Base-by-base conservation (phyloP, 208 protist species). In the Wallacemonas rigidus region DNA sequence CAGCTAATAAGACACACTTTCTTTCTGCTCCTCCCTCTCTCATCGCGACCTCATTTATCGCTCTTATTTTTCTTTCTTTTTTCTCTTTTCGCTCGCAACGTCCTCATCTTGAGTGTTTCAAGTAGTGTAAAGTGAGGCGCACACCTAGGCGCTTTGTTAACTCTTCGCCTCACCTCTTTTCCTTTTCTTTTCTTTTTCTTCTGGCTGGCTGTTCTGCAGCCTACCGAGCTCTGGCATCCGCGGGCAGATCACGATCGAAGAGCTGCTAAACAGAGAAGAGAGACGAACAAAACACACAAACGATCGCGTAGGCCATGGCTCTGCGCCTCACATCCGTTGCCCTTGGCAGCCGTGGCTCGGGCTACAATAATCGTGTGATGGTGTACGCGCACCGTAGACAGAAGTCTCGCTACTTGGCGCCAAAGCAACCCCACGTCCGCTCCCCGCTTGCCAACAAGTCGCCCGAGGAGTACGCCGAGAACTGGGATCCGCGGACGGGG, bases 361-460 rank as follows among this genome's bases (percentile, higher is more conserved):
- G 87, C 0, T 94, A 94, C 76, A 72, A 87, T 56, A 92, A 94
- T 72, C 89, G 87, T 9, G 89, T 94, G 43, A 94, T 92, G 87
- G 86, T 90, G 11, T 94, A 92, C 78, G 85, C 89, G 36, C 86
- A 94, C 61, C 86, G 89, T 39, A 83, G 89, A 12, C 75, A 79
- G 48, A 79, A 86, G 55, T 80, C 86, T 0, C 75, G 81, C 58
- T 94, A 92, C 53, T 74, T 86, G 45, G 74, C 82, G 9, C 86
- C 84, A 1, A 85, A 88, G 44, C 71, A 75, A 12, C 73, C 85
- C 12, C 81, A 90, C 77, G 74, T 72, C 4, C 79, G 72, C 50
- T 82, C 76, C 55, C 89, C 89, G 36, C 73, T 91, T 4, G 82
- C 83, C 1, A 83, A 94, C 74, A 94, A 94, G 67, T 39, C 57